Percentiles rank a stretch among this genome's conserved stretches.
Evolutionary conservation across 805 yeast genomes (phyloP).

Genomic region (Saturnispora galanensis): DNA sequence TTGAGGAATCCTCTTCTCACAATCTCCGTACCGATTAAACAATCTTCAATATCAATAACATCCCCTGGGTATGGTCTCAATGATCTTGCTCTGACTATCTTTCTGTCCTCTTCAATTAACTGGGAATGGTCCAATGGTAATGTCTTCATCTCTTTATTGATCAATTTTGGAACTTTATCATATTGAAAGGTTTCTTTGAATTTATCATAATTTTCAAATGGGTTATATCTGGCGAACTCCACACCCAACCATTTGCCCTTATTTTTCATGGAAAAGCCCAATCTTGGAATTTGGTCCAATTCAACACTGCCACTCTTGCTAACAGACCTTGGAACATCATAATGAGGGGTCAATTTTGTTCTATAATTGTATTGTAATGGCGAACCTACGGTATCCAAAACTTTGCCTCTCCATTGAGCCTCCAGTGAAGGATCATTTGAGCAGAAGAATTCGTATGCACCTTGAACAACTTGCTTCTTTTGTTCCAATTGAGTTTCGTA

Average conservation of each 20-base stretch:
- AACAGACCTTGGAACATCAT: slow-evolving; percentile 29
- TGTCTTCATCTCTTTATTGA: not conserved
- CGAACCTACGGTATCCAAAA: slow-evolving; percentile 43
- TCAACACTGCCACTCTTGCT: slow-evolving; percentile 11
- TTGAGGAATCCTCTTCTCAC: slow-evolving; percentile 63
- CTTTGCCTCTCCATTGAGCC: slow-evolving; percentile 22
- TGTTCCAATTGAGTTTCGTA: slow-evolving; percentile 65
- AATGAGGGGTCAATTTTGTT: slow-evolving; percentile 94
- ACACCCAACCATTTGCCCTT: slow-evolving; percentile 44
- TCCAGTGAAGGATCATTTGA: slow-evolving; percentile 14
- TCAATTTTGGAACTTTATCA: slow-evolving; percentile 6
- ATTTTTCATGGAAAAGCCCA: slow-evolving; percentile 88
- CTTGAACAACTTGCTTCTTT: slow-evolving; percentile 64
- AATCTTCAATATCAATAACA: slow-evolving; percentile 90
- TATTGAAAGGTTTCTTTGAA: not conserved
- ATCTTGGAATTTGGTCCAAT: slow-evolving; percentile 38
- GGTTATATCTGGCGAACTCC: slow-evolving; percentile 9
- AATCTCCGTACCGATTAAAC: slow-evolving; percentile 77
- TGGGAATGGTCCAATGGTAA: slow-evolving; percentile 8
- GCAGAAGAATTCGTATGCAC: slow-evolving; percentile 71
- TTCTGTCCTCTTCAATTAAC: slow-evolving; percentile 1
- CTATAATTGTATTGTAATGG: slow-evolving; percentile 73
- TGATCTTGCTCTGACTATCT: slow-evolving; percentile 10
- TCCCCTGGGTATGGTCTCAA: slow-evolving; percentile 39
- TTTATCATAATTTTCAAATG: slow-evolving; percentile 4